A percentile compares a stretch with the other conserved stretches of the same genome.
These are phyloP conservation scores for Fragilariopsis cylindrus DNA, from an alignment of 108 stramenopile genomes.

Conservation along the genomic window DNA sequence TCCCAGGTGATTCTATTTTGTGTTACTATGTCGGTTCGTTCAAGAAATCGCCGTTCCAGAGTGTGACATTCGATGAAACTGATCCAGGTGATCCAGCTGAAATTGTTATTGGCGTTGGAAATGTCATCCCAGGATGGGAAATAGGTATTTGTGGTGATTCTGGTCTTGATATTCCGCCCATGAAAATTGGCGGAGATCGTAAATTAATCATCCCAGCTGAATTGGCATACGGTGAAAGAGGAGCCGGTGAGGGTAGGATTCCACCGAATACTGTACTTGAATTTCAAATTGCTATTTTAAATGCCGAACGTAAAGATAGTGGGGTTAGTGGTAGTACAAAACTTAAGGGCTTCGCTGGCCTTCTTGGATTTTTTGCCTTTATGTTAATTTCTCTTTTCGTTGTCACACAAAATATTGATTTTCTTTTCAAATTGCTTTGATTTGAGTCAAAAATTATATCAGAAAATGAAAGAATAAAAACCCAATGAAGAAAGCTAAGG, in stretches of 20 bases:
- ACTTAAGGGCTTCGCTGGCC: slow-evolving; percentile 17
- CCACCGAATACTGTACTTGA: slow-evolving; percentile 28
- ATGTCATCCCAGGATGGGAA: slow-evolving; percentile 39
- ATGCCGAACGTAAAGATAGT: slow-evolving; percentile 4
- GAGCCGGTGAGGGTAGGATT: slow-evolving; percentile 16
- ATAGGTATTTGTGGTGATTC: slow-evolving; percentile 32
- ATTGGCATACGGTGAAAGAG: slow-evolving; percentile 33
- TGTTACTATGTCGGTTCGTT: slow-evolving; percentile 32
- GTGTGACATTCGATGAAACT: slow-evolving; percentile 17
- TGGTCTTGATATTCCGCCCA: slow-evolving; percentile 21
- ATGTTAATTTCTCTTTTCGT: background rate
- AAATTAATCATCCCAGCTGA: slow-evolving; percentile 30
- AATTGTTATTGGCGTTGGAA: slow-evolving; percentile 29
- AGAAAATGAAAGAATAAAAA: no score
- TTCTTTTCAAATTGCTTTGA: background rate
- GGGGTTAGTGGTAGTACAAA: background rate
- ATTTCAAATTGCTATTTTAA: slow-evolving; percentile 23
- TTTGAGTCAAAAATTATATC: no score
- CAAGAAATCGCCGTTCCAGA: slow-evolving; percentile 2
- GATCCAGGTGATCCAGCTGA: slow-evolving; percentile 21
- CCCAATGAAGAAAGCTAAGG: no score
- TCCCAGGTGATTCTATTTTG: slow-evolving; percentile 28
- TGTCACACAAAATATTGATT: background rate
- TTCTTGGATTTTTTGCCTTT: background rate
- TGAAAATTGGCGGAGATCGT: slow-evolving; percentile 39